Evolutionary conservation across 31 red algal genomes (phyloP), one percentile per base, ranked within the genome.

Genomic region (Asparagopsis taxiformis): DNA sequence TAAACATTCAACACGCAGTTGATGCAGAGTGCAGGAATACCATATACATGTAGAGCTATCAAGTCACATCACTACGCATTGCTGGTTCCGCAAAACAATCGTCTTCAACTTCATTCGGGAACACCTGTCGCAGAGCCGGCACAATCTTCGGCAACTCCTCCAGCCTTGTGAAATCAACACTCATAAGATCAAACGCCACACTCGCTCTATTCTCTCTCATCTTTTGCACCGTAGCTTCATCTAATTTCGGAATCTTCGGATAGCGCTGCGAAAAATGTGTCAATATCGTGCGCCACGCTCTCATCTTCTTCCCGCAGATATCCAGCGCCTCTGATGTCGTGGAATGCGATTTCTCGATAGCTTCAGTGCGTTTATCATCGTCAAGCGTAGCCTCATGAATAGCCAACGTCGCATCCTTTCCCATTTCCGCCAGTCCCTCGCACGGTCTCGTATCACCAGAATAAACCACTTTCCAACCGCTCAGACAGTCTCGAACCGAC

Each of bases 231-330:
- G 49, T 53, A 5, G 10, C 48, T 17, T 75, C 62, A 36, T 84
- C 63, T 9, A 97, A 50, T 28, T 28, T 24, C 13, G 95, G 95
- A 67, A 94, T 78, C 35, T 66, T 65, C n/a, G 91, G 73, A 59
- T 99, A 99, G 2, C 95, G 84, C 69, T 99, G 95, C 33, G 90
- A 94, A 86, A 99, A 99, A 74, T 99, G 95, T 17, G 95, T 99
- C 62, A 99, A 55, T 3, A 99, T 80, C 21, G 88, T 86, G 19
- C 86, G 58, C 61, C 83, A 77, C 3, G 95, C 85, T 21, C 62
- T 57, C 95, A 94, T 94, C 6, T 58, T 26, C 10, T 69, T 70
- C 21, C 52, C 79, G 57, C 92, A 96, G 37, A 97, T 65, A 15
- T 71, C 65, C 1, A 99, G 34, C 7, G 95, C 95, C 51, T 99